Conservation (phyloP, 208 protist species). For the Acanthamoeba sp. region DNA sequence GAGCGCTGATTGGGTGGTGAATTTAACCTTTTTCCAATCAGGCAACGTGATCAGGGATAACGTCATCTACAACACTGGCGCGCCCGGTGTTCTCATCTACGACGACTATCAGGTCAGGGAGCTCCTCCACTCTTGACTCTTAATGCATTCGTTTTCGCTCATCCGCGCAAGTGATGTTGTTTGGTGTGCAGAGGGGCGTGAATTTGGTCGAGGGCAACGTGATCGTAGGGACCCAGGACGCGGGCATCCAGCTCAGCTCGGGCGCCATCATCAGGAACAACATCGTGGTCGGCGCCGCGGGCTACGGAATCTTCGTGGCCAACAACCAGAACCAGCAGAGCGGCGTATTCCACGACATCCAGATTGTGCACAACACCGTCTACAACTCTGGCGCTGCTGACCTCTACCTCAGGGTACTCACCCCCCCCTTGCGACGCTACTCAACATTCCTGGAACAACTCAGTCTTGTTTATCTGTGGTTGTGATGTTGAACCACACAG, state of each 20-base stretch:
- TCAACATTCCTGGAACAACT: no score
- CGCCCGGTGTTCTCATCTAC: constrained; percentile 11
- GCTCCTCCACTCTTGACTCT: no score
- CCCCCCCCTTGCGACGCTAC: no score
- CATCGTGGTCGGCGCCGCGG: not conserved
- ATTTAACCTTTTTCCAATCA: not conserved
- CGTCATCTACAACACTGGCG: not conserved
- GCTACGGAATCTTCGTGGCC: constrained; percentile 7
- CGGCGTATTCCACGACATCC: constrained; percentile 7
- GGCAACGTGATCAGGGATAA: not conserved
- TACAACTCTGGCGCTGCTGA: not conserved
- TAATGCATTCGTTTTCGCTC: not conserved
- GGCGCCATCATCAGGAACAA: constrained; percentile 48
- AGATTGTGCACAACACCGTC: constrained; percentile 42
- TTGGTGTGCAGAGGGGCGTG: not conserved
- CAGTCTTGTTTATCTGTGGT: not conserved
- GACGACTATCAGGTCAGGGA: not conserved
- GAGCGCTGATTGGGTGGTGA: no score
- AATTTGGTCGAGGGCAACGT: constrained; percentile 54
- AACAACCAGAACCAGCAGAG: not conserved
- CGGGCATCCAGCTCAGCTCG: constrained; percentile 37
- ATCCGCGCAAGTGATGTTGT: not conserved
- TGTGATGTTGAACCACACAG: not conserved
- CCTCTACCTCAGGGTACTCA: not conserved
- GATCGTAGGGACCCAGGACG: not conserved